Evolutionary conservation across 2,329 filamentous ascomycete genomes (phyloP).

Genomic region (Didymella arachidicola): DNA sequence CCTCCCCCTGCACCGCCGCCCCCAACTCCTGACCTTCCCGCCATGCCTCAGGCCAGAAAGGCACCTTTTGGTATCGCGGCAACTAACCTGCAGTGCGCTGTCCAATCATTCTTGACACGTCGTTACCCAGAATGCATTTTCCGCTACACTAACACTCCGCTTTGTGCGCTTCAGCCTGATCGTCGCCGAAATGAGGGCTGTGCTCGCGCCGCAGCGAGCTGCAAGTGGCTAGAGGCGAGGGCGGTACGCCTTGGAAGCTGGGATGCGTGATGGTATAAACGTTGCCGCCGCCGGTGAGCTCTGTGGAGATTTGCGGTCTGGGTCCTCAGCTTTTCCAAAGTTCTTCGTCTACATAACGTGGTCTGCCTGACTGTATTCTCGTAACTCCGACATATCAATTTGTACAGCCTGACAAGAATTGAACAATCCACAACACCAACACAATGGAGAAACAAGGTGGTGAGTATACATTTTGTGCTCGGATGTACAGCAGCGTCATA

Average conservation of each 20-base stretch:
- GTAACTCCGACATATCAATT: neutral
- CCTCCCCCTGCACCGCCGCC: constrained; percentile 29
- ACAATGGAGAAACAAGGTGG: constrained; percentile 50
- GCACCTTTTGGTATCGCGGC: neutral
- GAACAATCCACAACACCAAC: constrained; percentile 5
- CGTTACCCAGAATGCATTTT: neutral
- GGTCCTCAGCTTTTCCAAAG: neutral
- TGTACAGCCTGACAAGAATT: neutral
- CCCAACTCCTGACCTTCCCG: constrained; percentile 1
- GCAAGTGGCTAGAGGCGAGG: constrained; percentile 10
- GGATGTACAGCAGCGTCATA: neutral
- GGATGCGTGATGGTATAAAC: constrained; percentile 10
- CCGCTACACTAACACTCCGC: neutral
- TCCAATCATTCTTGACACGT: constrained; percentile 5
- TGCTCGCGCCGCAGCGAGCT: constrained; percentile 22
- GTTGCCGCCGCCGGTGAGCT: constrained; percentile 11
- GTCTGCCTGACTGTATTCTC: neutral
- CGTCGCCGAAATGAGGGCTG: constrained; percentile 29
- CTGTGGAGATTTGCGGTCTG: constrained; percentile 9
- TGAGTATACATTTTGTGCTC: constrained; percentile 26
- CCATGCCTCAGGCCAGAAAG: neutral
- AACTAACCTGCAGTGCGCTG: neutral
- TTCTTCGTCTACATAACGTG: constrained; percentile 1
- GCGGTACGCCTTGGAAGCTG: constrained; percentile 26
- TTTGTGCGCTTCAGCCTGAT: constrained; percentile 15